Evolutionary conservation across 1,284 basidiomycete species (phyloP).

Genomic region (Gymnopus androsaceus): DNA sequence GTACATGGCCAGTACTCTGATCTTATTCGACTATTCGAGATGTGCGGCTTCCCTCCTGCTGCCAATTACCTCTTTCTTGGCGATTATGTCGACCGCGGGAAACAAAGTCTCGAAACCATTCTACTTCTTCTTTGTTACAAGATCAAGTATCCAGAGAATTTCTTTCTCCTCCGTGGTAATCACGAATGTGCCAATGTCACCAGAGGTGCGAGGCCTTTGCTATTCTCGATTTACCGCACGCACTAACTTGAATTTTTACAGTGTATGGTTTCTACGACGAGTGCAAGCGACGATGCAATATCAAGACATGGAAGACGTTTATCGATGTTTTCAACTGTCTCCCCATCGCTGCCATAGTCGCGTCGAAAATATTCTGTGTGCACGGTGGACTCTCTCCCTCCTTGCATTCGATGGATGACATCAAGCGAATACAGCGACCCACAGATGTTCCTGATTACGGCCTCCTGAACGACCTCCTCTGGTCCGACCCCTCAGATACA

Average conservation of each 20-base stretch:
- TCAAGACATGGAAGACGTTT: conserved; percentile 99
- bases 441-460: conserved; percentile 99
- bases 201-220: conserved; percentile 64
- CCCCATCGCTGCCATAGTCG: conserved; percentile 97
- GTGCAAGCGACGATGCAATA: conserved; percentile 98
- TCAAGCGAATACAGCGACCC: conserved; percentile 95
- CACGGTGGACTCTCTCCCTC: conserved; percentile 99
- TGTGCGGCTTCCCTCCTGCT: conserved; percentile 98
- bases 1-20: conserved; percentile 99
- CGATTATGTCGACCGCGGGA: conserved; percentile 98
- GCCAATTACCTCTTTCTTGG: conserved; percentile 99
- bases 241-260: conserved; percentile 35
- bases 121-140: conserved; percentile 97
- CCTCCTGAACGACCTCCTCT: conserved; percentile 94
- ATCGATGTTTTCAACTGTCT: conserved; percentile 99
- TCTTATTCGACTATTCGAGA: conserved; percentile 97
- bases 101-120: conserved; percentile 98
- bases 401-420: conserved; percentile 97
- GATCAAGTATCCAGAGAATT: conserved; percentile 99
- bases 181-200: conserved; percentile 99
- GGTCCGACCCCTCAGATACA: conserved; percentile 98
- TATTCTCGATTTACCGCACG: conserved; percentile 12
- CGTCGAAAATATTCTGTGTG: conserved; percentile 99
- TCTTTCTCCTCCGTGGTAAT: conserved; percentile 96
- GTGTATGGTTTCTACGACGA: conserved; percentile 99